A percentile compares a stretch with the other conserved stretches of the same genome.
phyloP scores from a whole-genome alignment of 805 yeast genomes.

The Yarrowia bubula region DNA sequence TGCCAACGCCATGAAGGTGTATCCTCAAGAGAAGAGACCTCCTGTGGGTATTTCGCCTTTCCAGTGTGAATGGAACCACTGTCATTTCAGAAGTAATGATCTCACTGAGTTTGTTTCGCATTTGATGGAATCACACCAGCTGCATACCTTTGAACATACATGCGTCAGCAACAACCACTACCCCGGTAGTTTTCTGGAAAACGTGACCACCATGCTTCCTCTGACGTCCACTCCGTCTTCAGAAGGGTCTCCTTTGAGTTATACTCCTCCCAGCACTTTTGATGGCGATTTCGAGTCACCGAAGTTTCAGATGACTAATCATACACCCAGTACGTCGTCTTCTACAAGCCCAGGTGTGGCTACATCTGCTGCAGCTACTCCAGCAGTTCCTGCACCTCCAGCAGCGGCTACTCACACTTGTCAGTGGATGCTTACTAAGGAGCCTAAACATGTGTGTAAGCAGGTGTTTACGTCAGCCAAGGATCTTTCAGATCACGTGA shows the following conservation, averaged over 20 bases:
- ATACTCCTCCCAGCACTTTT: slow-evolving; percentile 7
- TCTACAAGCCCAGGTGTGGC: not conserved
- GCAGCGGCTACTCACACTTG: not conserved
- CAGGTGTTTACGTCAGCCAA: slow-evolving; percentile 51
- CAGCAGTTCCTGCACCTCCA: not conserved
- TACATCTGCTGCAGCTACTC: not conserved
- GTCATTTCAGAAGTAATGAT: slow-evolving; percentile 57
- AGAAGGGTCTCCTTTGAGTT: not conserved
- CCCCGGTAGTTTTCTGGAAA: slow-evolving; percentile 29
- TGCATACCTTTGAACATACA: slow-evolving; percentile 34
- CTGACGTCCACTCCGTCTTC: not conserved
- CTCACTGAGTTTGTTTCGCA: slow-evolving; percentile 59
- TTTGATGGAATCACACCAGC: slow-evolving; percentile 47
- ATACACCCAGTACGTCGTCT: not conserved
- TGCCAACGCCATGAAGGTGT: slow-evolving; percentile 27
- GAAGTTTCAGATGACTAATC: not conserved
- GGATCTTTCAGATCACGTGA: slow-evolving; percentile 69
- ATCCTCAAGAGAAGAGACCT: slow-evolving; percentile 13
- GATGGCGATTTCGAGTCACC: slow-evolving; percentile 15
- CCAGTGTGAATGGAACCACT: slow-evolving; percentile 75
- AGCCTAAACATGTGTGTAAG: slow-evolving; percentile 47
- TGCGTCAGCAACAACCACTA: slow-evolving; percentile 29
- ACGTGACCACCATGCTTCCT: slow-evolving; percentile 24
- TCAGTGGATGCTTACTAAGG: slow-evolving; percentile 11
- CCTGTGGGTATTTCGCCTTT: slow-evolving; percentile 30